phyloP scores from a whole-genome alignment of 2,329 filamentous ascomycete genomes.

The Diaporthe sp. region DNA sequence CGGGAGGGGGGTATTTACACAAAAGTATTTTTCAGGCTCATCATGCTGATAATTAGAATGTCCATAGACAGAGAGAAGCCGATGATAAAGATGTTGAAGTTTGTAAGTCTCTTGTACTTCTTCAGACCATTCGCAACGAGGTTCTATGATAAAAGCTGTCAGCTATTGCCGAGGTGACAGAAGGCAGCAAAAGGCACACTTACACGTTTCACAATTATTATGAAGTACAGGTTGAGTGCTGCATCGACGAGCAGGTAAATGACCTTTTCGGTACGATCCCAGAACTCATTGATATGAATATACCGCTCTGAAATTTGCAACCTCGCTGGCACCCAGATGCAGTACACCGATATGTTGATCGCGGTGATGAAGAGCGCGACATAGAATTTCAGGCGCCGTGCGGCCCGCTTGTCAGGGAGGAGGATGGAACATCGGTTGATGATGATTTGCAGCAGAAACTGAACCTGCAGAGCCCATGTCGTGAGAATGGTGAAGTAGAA shows the following conservation, averaged over 20 bases:
- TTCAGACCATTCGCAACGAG: constrained; percentile 50
- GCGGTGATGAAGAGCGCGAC: constrained; percentile 60
- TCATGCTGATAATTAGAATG: constrained; percentile 56
- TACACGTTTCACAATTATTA: constrained; percentile 26
- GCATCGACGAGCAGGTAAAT: constrained; percentile 65
- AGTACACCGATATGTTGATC: constrained; percentile 67
- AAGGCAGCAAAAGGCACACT: not conserved
- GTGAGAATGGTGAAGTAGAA: constrained; percentile 34
- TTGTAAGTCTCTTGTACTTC: constrained; percentile 60
- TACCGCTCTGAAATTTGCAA: constrained; percentile 58
- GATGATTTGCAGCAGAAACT: constrained; percentile 51
- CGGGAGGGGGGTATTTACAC: constrained; percentile 44
- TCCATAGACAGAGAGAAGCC: constrained; percentile 61
- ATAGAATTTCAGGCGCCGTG: constrained; percentile 40
- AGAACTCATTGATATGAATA: constrained; percentile 62
- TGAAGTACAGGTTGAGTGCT: constrained; percentile 64
- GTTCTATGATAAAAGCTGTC: not conserved
- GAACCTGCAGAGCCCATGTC: constrained; percentile 32
- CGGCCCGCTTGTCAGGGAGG: constrained; percentile 55
- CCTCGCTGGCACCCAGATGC: constrained; percentile 68
- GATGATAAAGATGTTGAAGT: constrained; percentile 62
- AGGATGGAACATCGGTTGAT: constrained; percentile 66
- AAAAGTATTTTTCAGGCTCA: constrained; percentile 59
- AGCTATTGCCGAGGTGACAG: not conserved
- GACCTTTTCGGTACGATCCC: constrained; percentile 67